Conservation (phyloP, 768 basidiomycete genomes). For the Boletellus emodensis region DNA sequence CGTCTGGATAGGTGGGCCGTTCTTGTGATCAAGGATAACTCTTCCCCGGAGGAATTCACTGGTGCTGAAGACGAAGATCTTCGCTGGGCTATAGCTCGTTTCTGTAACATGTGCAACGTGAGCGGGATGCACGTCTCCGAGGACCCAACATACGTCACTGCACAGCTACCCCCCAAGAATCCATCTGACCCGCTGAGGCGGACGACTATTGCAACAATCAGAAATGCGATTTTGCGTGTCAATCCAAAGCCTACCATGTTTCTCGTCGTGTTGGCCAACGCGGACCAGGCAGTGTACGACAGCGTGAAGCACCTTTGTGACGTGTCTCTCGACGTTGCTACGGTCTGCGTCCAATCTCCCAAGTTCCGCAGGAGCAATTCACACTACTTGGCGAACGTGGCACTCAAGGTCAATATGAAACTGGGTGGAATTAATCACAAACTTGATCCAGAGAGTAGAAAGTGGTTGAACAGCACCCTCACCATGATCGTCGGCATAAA, state of each 20-base stretch:
- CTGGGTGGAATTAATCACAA: slow-evolving; percentile 46
- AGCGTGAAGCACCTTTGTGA: slow-evolving; percentile 45
- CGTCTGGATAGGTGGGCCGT: slow-evolving; percentile 59
- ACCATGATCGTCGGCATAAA: slow-evolving; percentile 50
- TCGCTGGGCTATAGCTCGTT: slow-evolving; percentile 40
- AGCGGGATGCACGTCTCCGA: slow-evolving; percentile 53
- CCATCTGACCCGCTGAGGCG: slow-evolving; percentile 46
- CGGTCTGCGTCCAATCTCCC: slow-evolving; percentile 61
- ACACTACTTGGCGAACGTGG: slow-evolving; percentile 46
- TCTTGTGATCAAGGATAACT: slow-evolving; percentile 52
- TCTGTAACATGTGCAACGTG: slow-evolving; percentile 53
- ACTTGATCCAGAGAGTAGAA: slow-evolving; percentile 25
- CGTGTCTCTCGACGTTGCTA: slow-evolving; percentile 41
- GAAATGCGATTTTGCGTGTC: slow-evolving; percentile 29
- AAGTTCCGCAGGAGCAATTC: slow-evolving; percentile 49
- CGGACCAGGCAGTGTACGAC: slow-evolving; percentile 40
- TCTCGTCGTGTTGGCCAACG: slow-evolving; percentile 39
- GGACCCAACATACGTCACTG: slow-evolving; percentile 37
- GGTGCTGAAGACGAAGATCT: slow-evolving; percentile 39
- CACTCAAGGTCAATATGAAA: slow-evolving; percentile 48
- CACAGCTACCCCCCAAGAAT: slow-evolving; percentile 43
- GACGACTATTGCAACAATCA: slow-evolving; percentile 42
- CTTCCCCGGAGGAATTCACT: slow-evolving; percentile 38
- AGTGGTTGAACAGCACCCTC: slow-evolving; percentile 34
- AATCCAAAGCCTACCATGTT: slow-evolving; percentile 35